These are phyloP conservation scores for Spergularia marina DNA, from an alignment of 148 eudicot genomes.

Conservation along the genomic window DNA sequence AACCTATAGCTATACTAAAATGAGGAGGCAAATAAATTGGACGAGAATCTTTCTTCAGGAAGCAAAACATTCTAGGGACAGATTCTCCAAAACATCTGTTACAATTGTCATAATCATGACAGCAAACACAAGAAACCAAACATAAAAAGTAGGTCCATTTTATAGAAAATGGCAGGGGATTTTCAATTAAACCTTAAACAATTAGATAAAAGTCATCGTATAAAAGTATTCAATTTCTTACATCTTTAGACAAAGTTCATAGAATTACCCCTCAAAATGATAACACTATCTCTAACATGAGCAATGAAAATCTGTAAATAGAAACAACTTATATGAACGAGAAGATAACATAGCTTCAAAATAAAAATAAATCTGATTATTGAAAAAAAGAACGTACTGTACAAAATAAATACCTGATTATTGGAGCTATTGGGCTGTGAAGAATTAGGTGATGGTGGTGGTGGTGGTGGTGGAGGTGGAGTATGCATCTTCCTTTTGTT, in stretches of 20 bases:
- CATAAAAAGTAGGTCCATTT: slow-evolving; percentile 30
- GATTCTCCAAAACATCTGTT: slow-evolving; percentile 28
- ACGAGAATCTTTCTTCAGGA: slow-evolving; percentile 27
- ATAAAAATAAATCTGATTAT: too few species aligned
- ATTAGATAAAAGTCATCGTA: slow-evolving; percentile 27
- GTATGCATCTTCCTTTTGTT: too few species aligned
- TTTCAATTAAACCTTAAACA: slow-evolving; percentile 26
- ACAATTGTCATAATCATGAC: slow-evolving; percentile 24
- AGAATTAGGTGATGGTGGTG: too few species aligned
- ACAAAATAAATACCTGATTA: too few species aligned
- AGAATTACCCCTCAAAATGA: slow-evolving; percentile 19
- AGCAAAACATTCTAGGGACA: slow-evolving; percentile 31
- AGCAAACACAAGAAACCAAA: slow-evolving; percentile 34
- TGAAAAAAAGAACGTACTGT: too few species aligned
- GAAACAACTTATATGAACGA: too few species aligned
- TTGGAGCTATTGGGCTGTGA: too few species aligned
- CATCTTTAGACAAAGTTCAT: slow-evolving; percentile 25
- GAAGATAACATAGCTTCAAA: too few species aligned
- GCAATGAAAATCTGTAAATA: too few species aligned
- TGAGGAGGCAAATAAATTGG: neutral
- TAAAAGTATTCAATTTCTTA: slow-evolving; percentile 32
- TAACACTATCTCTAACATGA: too few species aligned
- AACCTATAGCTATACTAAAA: neutral
- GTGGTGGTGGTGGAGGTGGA: too few species aligned
- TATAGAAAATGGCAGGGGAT: neutral